phyloP scores from a whole-genome alignment of 2,329 filamentous ascomycete species.

The Cladosporium sp. region DNA sequence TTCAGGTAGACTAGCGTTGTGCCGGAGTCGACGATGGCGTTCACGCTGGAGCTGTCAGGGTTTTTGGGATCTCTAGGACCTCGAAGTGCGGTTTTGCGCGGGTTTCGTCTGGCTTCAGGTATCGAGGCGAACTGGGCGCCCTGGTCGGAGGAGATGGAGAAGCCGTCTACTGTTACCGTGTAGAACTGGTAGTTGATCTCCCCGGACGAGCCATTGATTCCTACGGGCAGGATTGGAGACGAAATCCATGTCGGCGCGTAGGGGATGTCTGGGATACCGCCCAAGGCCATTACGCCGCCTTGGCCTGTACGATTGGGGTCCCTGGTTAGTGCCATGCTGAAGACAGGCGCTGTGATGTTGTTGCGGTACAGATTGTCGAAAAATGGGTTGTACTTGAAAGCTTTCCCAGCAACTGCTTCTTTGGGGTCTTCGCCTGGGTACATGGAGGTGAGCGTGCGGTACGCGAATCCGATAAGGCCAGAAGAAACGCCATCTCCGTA shows the following conservation, averaged over 20 bases:
- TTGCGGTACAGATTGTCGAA: constrained; percentile 52
- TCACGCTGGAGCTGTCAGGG: constrained; percentile 38
- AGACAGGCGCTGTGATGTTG: constrained; percentile 46
- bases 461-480: constrained; percentile 55
- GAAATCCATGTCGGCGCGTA: constrained; percentile 38
- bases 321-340: constrained; percentile 50
- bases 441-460: constrained; percentile 50
- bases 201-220: constrained; percentile 30
- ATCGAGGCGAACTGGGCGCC: constrained; percentile 30
- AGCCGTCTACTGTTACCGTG: constrained; percentile 39
- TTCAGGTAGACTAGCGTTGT: constrained; percentile 46
- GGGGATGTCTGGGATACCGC: constrained; percentile 50
- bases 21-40: constrained; percentile 49
- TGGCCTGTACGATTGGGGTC: constrained; percentile 20
- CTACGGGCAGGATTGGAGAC: constrained; percentile 37
- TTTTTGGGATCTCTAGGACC: constrained; percentile 19
- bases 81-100: constrained; percentile 15
- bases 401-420: constrained; percentile 24
- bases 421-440: constrained; percentile 34
- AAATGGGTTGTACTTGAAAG: constrained; percentile 49
- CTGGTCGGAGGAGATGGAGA: constrained; percentile 28
- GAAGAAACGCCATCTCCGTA: constrained; percentile 39
- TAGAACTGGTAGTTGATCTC: constrained; percentile 41
- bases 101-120: constrained; percentile 20
- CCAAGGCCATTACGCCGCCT: constrained; percentile 51